Percentiles rank a stretch among this genome's conserved stretches.
These are phyloP conservation scores for Orbilia javanica DNA, from an alignment of 2,329 filamentous ascomycete genomes.

Conservation along the genomic window DNA sequence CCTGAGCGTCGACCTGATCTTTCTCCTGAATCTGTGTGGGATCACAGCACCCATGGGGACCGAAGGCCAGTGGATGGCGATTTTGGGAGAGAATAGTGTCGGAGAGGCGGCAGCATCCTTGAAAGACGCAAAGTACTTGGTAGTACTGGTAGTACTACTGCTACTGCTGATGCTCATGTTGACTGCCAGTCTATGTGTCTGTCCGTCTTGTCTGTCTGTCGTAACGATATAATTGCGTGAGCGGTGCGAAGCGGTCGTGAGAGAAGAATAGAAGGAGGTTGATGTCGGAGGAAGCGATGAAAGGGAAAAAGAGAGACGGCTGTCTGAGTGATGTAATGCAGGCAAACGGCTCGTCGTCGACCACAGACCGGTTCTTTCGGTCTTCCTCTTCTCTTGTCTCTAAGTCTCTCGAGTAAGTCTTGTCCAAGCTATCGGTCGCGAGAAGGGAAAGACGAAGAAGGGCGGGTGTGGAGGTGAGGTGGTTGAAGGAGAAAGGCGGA, in stretches of 20 bases:
- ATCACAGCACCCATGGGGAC: slow-evolving; percentile 60
- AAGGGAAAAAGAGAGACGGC: slow-evolving; percentile 6
- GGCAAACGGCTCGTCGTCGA: slow-evolving; percentile 7
- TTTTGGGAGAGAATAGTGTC: slow-evolving; percentile 55
- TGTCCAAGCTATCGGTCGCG: slow-evolving; percentile 13
- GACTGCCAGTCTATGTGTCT: not conserved
- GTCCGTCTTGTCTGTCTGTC: no score
- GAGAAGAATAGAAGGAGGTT: not conserved
- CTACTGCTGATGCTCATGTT: slow-evolving; percentile 20
- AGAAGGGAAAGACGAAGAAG: slow-evolving; percentile 34
- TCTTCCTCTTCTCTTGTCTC: slow-evolving; percentile 27
- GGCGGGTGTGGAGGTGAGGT: slow-evolving; percentile 24
- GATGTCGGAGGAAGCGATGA: slow-evolving; percentile 28
- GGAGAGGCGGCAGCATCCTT: slow-evolving; percentile 50
- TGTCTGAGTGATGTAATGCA: slow-evolving; percentile 17
- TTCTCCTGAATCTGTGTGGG: slow-evolving; percentile 65
- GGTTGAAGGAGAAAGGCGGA: slow-evolving; percentile 13
- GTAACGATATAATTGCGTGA: slow-evolving; percentile 11
- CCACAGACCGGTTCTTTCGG: slow-evolving; percentile 21
- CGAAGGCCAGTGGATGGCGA: slow-evolving; percentile 61
- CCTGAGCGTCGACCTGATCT: slow-evolving; percentile 77
- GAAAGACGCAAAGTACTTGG: slow-evolving; percentile 56
- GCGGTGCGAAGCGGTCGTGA: not conserved
- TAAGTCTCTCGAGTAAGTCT: not conserved
- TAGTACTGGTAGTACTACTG: slow-evolving; percentile 10